Conservation (phyloP, 805 yeast genomes). For the Monosporozyma aquatica region DNA sequence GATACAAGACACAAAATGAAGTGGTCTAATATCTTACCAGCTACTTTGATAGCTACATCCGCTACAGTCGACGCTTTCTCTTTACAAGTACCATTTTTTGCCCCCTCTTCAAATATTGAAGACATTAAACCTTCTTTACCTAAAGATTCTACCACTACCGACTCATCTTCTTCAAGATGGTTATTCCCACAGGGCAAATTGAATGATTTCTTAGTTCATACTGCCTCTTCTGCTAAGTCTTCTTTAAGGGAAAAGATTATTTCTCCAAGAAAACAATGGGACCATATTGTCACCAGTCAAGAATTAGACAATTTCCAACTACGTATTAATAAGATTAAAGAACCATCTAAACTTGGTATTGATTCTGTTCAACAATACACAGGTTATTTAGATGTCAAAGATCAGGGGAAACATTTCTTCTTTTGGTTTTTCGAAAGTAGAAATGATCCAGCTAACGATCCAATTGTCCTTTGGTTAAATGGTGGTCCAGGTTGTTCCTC, state of each 20-base stretch:
- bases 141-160: not conserved
- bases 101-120: not conserved
- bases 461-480: slow-evolving; percentile 83
- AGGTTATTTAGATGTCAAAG: slow-evolving; percentile 76
- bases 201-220: not conserved
- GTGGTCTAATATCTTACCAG: slow-evolving; percentile 1
- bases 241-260: not conserved
- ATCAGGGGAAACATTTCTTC: slow-evolving; percentile 82
- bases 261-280: slow-evolving; percentile 21
- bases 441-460: slow-evolving; percentile 80
- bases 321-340: slow-evolving; percentile 45
- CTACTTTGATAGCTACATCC: not conserved
- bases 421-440: slow-evolving; percentile 81
- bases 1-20: not conserved
- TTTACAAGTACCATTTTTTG: slow-evolving; percentile 1
- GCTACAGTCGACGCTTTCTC: not conserved
- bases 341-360: slow-evolving; percentile 63
- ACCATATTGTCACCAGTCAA: slow-evolving; percentile 29
- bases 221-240: not conserved
- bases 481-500: slow-evolving; percentile 99
- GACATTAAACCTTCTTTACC: not conserved
- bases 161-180: not conserved
- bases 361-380: slow-evolving; percentile 75
- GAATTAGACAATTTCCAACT: slow-evolving; percentile 37
- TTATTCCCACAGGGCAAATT: slow-evolving; percentile 1